A percentile compares a stretch with the other conserved stretches of the same genome.
These are phyloP conservation scores for Schoenoplectus triqueter DNA, from an alignment of 202 grass and related monocot genomes.

Conservation along the genomic window DNA sequence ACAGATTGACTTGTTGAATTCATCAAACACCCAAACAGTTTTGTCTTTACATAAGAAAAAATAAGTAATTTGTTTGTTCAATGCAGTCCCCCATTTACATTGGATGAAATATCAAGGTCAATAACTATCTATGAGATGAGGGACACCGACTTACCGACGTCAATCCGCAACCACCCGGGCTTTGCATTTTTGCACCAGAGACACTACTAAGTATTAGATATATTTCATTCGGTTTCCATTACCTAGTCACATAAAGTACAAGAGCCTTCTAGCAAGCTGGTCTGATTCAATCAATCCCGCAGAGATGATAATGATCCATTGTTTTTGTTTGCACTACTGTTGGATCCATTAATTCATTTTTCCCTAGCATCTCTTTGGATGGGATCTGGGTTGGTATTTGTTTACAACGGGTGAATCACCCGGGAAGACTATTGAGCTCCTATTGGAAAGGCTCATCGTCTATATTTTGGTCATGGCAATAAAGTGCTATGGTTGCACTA, in stretches of 20 bases:
- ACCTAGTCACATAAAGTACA: not conserved
- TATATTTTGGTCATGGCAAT: constrained; percentile 33
- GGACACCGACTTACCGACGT: constrained; percentile 64
- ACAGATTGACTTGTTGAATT: not conserved
- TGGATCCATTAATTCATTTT: constrained; percentile 32
- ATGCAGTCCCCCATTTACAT: constrained; percentile 86
- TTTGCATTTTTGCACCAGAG: constrained; percentile 96
- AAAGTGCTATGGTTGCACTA: constrained; percentile 25
- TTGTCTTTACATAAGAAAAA: not conserved
- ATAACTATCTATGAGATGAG: constrained; percentile 64
- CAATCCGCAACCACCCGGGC: constrained; percentile 73
- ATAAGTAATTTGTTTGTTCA: constrained; percentile 28
- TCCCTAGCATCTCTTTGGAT: not conserved
- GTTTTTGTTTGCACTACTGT: not conserved
- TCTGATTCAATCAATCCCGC: not conserved
- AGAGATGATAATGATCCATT: not conserved
- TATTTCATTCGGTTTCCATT: not conserved
- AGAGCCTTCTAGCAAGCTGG: not conserved
- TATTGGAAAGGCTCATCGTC: constrained; percentile 32
- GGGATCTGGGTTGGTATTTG: constrained; percentile 20
- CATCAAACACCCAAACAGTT: not conserved
- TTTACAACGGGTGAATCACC: constrained; percentile 16
- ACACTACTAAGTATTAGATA: constrained; percentile 47
- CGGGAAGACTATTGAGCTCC: constrained; percentile 27
- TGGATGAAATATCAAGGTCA: constrained; percentile 86